Base-by-base conservation (phyloP, 495 filamentous ascomycete species). In the Hyaloscypha bicolor region DNA sequence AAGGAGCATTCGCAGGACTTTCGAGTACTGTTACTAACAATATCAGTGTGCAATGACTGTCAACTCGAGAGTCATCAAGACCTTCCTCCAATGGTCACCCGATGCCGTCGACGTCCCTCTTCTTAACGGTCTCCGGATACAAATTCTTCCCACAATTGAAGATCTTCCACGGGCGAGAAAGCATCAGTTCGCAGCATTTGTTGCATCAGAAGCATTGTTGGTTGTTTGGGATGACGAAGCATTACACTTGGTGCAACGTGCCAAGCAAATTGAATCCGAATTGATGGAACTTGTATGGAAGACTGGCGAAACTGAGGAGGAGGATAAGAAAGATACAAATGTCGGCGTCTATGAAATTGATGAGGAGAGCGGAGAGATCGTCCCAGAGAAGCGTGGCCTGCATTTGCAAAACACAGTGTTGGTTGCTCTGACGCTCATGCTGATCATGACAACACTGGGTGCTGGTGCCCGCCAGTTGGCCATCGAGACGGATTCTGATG, bases 211-310 rank as follows among this genome's bases (percentile, higher is more conserved):
- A 58, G 81, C 82, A 4, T 73, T 92, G 21, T 76, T 93, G 2
- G 81, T 93, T 0, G 90, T 93, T 6, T 93, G 90, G 90, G 90
- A 93, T 61, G 90, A 93, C 65, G 90, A 93, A 58, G 84, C 90
- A 0, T 78, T 88, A 48, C 86, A 92, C 68, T 77, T 93, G 31
- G 83, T 92, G 19, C 69, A 81, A 60, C 78, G 90, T 60, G 90
- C 90, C 12, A 85, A 86, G 73, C 80, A 78, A 19, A 93, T 92
- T 72, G 89, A 92, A 77, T 82, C 83, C 29, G 89, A 91, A 73
- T 78, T 93, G 32, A 92, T 92, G 86, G 82, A 91, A 63, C 76
- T 92, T 39, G 87, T 92, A 19, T 92, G 90, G 88, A 84, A 86
- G 79, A 79, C 79, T 6, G 82, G 79, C 12, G 73, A 79, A 2